These are phyloP conservation scores for Blepharisma stoltei DNA, from an alignment of 73 alveolate species.

Conservation along the genomic window DNA sequence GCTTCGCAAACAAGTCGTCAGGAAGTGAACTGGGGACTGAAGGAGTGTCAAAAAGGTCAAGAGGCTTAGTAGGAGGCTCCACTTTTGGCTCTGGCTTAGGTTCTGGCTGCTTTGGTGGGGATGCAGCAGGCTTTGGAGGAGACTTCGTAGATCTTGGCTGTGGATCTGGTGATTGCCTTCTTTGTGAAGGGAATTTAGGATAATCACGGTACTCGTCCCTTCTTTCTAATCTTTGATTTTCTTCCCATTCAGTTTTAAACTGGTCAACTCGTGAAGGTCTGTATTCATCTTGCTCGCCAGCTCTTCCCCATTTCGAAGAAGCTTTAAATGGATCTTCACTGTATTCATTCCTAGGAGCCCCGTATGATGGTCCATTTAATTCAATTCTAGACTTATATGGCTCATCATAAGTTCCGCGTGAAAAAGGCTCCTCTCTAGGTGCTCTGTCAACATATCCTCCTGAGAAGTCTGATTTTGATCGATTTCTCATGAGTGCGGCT, in stretches of 20 bases:
- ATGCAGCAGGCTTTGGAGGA: background rate
- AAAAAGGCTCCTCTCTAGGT: background rate
- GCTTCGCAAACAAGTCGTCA: constrained; percentile 13
- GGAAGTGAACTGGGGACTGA: background rate
- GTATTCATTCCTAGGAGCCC: too few relatives aligned
- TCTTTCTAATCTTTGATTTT: background rate
- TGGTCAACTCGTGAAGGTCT: too few relatives aligned
- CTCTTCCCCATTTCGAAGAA: too few relatives aligned
- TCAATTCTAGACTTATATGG: background rate
- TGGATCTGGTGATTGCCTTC: constrained; percentile 5
- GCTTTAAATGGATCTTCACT: too few relatives aligned
- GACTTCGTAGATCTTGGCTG: background rate
- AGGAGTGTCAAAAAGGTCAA: constrained; percentile 22
- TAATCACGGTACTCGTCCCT: background rate
- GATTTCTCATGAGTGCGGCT: background rate
- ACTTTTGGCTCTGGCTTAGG: background rate
- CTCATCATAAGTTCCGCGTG: background rate
- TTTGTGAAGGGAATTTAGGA: background rate
- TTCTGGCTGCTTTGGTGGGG: background rate
- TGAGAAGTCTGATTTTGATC: background rate
- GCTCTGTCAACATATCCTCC: background rate
- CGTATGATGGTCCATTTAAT: too few relatives aligned
- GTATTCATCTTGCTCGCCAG: too few relatives aligned
- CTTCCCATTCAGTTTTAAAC: too few relatives aligned
- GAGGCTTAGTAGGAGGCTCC: constrained; percentile 2